These are phyloP conservation scores for Ogataea paraovalis DNA, from an alignment of 805 yeast genomes.

Conservation along the genomic window DNA sequence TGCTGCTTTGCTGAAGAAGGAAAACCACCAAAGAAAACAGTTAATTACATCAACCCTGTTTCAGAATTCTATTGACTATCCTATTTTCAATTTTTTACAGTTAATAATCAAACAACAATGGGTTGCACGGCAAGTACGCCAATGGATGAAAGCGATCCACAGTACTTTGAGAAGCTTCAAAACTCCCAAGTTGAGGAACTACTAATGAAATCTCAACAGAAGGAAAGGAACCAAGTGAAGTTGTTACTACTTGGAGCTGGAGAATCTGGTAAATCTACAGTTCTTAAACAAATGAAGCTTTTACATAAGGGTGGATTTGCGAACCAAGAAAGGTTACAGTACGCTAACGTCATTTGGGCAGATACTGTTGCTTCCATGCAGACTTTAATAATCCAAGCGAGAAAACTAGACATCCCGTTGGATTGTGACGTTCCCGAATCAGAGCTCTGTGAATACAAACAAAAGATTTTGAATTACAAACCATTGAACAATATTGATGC, in stretches of 20 bases:
- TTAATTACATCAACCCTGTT: too few species aligned
- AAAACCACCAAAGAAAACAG: too few species aligned
- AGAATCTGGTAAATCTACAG: slow-evolving; percentile 92
- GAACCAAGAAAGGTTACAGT: slow-evolving; percentile 72
- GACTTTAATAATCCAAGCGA: slow-evolving; percentile 68
- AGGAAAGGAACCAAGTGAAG: slow-evolving; percentile 59
- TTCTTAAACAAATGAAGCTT: slow-evolving; percentile 80
- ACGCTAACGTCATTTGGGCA: slow-evolving; percentile 86
- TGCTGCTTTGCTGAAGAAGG: too few species aligned
- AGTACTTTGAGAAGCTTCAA: slow-evolving; percentile 43
- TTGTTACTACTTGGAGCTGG: slow-evolving; percentile 88
- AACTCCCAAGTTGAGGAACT: slow-evolving; percentile 49
- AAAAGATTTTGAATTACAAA: slow-evolving; percentile 50
- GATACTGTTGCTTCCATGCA: slow-evolving; percentile 87
- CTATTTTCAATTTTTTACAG: background rate
- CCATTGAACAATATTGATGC: slow-evolving; percentile 62
- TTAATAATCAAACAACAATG: slow-evolving; percentile 37
- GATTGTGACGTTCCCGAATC: slow-evolving; percentile 59
- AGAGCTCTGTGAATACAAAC: slow-evolving; percentile 43
- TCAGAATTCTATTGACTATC: too few species aligned
- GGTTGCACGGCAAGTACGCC: slow-evolving; percentile 64
- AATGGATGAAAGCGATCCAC: slow-evolving; percentile 42
- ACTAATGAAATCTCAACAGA: slow-evolving; percentile 46
- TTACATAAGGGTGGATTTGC: slow-evolving; percentile 84
- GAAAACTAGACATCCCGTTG: slow-evolving; percentile 57